A percentile compares a stretch with the other conserved stretches of the same genome.
These are phyloP conservation scores for Daldinia loculata DNA, from an alignment of 495 filamentous ascomycete genomes.

Conservation along the genomic window DNA sequence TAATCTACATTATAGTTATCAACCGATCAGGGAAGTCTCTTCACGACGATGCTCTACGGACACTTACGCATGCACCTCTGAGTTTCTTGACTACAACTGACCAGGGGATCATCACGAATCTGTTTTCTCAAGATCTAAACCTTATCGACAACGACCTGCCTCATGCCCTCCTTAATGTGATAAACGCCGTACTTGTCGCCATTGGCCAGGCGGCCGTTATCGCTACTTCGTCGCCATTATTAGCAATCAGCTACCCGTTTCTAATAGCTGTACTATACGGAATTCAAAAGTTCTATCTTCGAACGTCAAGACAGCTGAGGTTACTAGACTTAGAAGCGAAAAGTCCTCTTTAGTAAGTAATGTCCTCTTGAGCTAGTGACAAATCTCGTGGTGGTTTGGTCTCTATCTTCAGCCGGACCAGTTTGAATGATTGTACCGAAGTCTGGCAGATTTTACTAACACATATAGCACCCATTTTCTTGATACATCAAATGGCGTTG, in stretches of 20 bases:
- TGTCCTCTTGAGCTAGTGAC: neutral
- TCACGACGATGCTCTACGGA: conserved; percentile 38
- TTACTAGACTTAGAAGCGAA: conserved; percentile 68
- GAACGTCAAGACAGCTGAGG: conserved; percentile 68
- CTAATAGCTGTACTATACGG: conserved; percentile 53
- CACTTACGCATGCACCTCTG: conserved; percentile 44
- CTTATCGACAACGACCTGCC: conserved; percentile 53
- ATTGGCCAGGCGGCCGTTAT: conserved; percentile 49
- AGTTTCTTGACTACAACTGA: conserved; percentile 54
- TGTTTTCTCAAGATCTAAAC: conserved; percentile 58
- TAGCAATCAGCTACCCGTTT: conserved; percentile 40
- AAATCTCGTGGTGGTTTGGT: neutral
- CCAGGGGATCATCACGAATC: conserved; percentile 53
- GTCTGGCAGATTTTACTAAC: neutral
- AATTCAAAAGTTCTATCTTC: conserved; percentile 67
- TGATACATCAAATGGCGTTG: conserved; percentile 59
- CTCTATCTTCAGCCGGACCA: neutral
- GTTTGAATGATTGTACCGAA: neutral
- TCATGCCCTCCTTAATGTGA: conserved; percentile 27
- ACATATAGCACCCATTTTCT: conserved; percentile 56
- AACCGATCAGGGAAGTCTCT: conserved; percentile 38
- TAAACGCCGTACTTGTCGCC: conserved; percentile 20
- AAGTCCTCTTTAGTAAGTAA: conserved; percentile 41
- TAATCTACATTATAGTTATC: conserved; percentile 29
- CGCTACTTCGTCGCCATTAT: conserved; percentile 40